Evolutionary conservation across 2,329 filamentous ascomycete genomes (phyloP).

Genomic region (Colletotrichum eremochloae): DNA sequence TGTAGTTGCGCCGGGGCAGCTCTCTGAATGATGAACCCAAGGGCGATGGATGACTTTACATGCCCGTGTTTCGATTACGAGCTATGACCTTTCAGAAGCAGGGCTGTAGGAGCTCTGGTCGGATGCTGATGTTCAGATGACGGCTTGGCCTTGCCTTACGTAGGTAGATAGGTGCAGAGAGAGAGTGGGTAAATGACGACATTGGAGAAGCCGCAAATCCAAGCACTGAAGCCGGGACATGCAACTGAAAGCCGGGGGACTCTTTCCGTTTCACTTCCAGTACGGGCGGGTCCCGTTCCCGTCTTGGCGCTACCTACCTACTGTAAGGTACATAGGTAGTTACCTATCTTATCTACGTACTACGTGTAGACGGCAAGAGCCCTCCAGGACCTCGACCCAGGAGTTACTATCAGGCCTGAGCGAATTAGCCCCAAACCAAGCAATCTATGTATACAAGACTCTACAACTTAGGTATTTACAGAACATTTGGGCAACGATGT

Average conservation of each 20-base stretch:
- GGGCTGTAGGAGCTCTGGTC: not conserved
- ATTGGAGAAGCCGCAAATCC: conserved; percentile 16
- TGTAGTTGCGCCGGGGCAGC: conserved; percentile 6
- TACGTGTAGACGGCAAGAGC: conserved; percentile 5
- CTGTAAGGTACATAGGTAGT: not conserved
- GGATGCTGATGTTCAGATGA: conserved; percentile 17
- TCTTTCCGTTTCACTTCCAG: conserved; percentile 12
- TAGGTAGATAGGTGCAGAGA: not conserved
- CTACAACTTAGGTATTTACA: too few species aligned
- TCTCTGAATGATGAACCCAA: not conserved
- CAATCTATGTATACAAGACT: too few species aligned
- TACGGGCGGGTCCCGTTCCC: conserved; percentile 34
- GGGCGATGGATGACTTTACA: conserved; percentile 21
- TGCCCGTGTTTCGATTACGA: not conserved
- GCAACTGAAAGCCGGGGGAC: conserved; percentile 42
- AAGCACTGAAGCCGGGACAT: not conserved
- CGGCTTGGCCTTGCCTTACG: not conserved
- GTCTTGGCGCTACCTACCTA: conserved; percentile 26
- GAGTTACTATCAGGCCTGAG: not conserved
- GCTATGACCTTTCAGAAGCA: conserved; percentile 10
- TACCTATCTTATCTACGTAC: too few species aligned
- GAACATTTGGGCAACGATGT: too few species aligned
- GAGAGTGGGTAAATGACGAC: conserved; percentile 21
- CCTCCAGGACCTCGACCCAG: not conserved
- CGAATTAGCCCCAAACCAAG: not conserved